phyloP scores from a whole-genome alignment of 2,329 filamentous ascomycete species.

The Chaetoscypha palmicola region DNA sequence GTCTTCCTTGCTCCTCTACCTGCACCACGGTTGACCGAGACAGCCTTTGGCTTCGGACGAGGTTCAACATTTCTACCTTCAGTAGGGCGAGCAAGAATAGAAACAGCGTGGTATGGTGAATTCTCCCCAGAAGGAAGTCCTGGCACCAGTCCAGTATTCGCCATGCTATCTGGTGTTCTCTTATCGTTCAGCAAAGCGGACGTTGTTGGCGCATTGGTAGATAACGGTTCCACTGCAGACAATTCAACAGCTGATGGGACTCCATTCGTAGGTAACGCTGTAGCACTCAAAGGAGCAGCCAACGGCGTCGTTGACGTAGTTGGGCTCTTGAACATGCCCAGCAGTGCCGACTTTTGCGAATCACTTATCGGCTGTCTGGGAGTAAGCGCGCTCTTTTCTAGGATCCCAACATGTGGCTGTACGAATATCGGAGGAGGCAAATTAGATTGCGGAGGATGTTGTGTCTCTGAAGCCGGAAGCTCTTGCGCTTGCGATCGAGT shows the following conservation, averaged over 20 bases:
- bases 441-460: constrained; percentile 1
- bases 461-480: constrained; percentile 24
- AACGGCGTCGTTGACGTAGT: constrained; percentile 13
- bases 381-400: constrained; percentile 10
- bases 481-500: constrained; percentile 23
- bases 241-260: constrained; percentile 29
- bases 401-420: constrained; percentile 7
- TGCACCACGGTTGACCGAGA: constrained; percentile 3
- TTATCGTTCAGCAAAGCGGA: constrained; percentile 19
- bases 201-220: constrained; percentile 16
- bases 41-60: constrained; percentile 1
- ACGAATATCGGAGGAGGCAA: constrained; percentile 5
- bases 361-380: constrained; percentile 24
- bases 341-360: constrained; percentile 25
- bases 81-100: constrained; percentile 25
- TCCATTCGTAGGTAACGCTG: constrained; percentile 20
- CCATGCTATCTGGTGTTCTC: constrained; percentile 15
- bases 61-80: constrained; percentile 15
- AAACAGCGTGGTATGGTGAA: constrained; percentile 24
- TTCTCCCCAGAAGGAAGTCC: constrained; percentile 23
- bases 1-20: constrained; percentile 10
- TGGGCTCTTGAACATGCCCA: constrained; percentile 29
- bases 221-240: constrained; percentile 27
- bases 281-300: constrained; percentile 13
- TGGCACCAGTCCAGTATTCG: constrained; percentile 13